Base-by-base conservation (phyloP, 306 rosid genomes). In the Echinosophora koreensis region DNA sequence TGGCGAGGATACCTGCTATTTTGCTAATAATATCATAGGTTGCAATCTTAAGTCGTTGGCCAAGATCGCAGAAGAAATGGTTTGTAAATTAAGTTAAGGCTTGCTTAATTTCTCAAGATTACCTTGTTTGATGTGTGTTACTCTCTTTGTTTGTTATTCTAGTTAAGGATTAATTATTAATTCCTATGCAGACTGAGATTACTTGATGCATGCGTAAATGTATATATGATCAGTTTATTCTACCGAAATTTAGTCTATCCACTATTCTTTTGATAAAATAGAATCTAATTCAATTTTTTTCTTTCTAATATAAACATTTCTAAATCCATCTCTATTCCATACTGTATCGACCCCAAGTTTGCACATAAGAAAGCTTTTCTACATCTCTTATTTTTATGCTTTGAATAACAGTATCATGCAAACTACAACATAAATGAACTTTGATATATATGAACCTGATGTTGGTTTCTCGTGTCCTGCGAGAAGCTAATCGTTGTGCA, bases 1-100 rank as follows among this genome's bases (percentile, higher is more conserved):
- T 10, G 38, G 66, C 13, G 96, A 92, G 15, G 97, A 92, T 50
- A 86, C 96, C 0, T 72, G 91, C 62, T 47, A 71, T 69, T 92
- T 90, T 68, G 81, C 84, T 0, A 68, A 88, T 66, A 92, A 92
- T 3, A 90, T 92, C 35, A 67, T 87, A 2, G 32, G 88, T 27
- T 86, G 86, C 79, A 92, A 90, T 46, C 91, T 87, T 9, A 79
- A 47, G 75, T 87, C 87, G 0, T 64, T 89, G 88, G 91, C 95
- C 54, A 79, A 32, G 66, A 81, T 76, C 30, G 16, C 89, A 0
- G 80, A 88, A 64, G 34, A 73, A 10, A 88, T 71, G 79, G 54
- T 44, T 30, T 41, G 64, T 14, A 72, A 65, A 35, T 3, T 22
- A 22, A 65, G 42, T 3, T 22, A 22, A 22, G 22, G 22, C 22